A percentile compares a stretch with the other conserved stretches of the same genome.
phyloP scores from a whole-genome alignment of 2,329 filamentous ascomycete genomes.

The Microdochium paspali region DNA sequence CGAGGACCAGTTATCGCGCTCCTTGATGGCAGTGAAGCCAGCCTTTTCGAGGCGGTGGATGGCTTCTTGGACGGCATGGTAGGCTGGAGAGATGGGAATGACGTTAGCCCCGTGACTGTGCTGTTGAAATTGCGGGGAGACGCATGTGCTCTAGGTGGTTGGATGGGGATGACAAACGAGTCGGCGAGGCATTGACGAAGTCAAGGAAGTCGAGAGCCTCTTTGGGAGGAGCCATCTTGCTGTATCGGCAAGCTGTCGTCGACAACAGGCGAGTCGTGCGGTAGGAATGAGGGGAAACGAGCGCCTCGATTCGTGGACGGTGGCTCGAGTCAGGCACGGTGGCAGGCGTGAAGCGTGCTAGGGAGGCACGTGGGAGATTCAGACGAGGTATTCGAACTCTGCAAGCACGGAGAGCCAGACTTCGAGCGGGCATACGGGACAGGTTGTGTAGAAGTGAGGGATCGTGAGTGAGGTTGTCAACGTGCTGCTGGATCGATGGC shows the following conservation, averaged over 20 bases:
- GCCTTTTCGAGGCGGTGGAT: slow-evolving; percentile 68
- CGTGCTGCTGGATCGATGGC: neutral
- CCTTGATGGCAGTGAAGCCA: slow-evolving; percentile 81
- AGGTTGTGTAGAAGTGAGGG: neutral
- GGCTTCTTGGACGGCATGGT: slow-evolving; percentile 81
- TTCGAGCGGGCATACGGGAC: neutral
- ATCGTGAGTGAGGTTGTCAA: neutral
- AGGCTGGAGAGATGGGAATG: slow-evolving; percentile 47
- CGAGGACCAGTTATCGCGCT: slow-evolving; percentile 81
- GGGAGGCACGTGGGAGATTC: neutral
- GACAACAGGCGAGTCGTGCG: neutral
- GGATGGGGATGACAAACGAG: slow-evolving; percentile 49
- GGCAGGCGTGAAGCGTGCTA: no score
- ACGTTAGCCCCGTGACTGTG: no score
- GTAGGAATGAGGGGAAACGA: neutral
- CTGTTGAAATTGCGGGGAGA: no score
- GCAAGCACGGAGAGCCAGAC: neutral
- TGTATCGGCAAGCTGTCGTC: slow-evolving; percentile 7
- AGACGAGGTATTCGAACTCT: neutral
- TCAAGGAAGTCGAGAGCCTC: slow-evolving; percentile 76
- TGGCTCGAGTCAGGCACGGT: neutral
- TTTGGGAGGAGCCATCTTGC: slow-evolving; percentile 39
- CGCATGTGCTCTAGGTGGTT: no score
- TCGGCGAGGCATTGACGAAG: slow-evolving; percentile 91
- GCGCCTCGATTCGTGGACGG: neutral